phyloP scores from a whole-genome alignment of 805 yeast genomes.

The Brettanomyces nanus region DNA sequence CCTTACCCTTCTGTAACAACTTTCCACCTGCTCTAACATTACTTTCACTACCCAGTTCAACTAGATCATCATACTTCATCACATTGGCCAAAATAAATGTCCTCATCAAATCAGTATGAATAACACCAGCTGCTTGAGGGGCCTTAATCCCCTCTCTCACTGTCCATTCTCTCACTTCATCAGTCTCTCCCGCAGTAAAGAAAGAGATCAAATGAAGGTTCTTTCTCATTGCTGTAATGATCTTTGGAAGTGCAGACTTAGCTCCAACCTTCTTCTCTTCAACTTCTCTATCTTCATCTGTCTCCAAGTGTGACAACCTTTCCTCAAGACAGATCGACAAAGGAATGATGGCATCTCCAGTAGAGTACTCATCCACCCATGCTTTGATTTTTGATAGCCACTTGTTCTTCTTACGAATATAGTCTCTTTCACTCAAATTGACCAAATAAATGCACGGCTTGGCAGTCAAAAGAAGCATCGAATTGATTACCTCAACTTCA shows the following conservation, averaged over 20 bases:
- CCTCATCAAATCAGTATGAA: slow-evolving; percentile 76
- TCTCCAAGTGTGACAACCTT: slow-evolving; percentile 78
- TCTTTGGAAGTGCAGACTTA: slow-evolving; percentile 49
- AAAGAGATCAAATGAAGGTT: slow-evolving; percentile 68
- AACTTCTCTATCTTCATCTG: slow-evolving; percentile 39
- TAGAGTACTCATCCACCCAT: slow-evolving; percentile 65
- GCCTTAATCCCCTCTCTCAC: slow-evolving; percentile 68
- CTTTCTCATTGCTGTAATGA: slow-evolving; percentile 58
- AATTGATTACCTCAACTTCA: slow-evolving; percentile 61
- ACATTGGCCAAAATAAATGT: slow-evolving; percentile 78
- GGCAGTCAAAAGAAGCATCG: slow-evolving; percentile 70
- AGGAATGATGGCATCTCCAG: slow-evolving; percentile 82
- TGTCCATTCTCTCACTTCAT: slow-evolving; percentile 86
- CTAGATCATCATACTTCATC: slow-evolving; percentile 55
- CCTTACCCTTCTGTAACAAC: slow-evolving; percentile 63
- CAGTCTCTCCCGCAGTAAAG: slow-evolving; percentile 75
- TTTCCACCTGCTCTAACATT: slow-evolving; percentile 50
- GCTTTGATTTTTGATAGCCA: slow-evolving; percentile 40
- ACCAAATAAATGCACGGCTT: slow-evolving; percentile 79
- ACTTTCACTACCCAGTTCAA: slow-evolving; percentile 42
- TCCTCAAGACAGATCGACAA: slow-evolving; percentile 89
- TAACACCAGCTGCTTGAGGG: slow-evolving; percentile 85
- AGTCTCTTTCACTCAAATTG: slow-evolving; percentile 69
- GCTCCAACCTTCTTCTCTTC: slow-evolving; percentile 30
- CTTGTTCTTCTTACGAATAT: slow-evolving; percentile 42